phyloP scores from a whole-genome alignment of 2,329 filamentous ascomycete species.

The Beauveria rudraprayagi region DNA sequence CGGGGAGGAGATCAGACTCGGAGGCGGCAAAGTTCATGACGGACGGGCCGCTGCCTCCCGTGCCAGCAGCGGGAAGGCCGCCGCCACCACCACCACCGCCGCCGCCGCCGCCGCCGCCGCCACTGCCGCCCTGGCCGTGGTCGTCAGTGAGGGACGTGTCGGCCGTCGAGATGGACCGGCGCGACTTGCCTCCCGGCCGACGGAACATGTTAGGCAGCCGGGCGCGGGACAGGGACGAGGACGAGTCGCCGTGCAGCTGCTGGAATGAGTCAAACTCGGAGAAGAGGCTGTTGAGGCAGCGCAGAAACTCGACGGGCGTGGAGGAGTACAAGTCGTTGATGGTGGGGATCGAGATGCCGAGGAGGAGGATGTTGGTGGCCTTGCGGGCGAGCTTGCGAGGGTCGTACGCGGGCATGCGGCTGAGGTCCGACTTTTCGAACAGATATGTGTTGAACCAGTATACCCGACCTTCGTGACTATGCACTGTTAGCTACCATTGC shows the following conservation, averaged over 20 bases:
- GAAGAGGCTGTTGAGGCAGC: constrained; percentile 75
- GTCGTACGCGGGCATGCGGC: constrained; percentile 79
- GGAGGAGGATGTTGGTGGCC: constrained; percentile 86
- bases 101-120: constrained; percentile 12
- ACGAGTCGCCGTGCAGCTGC: constrained; percentile 70
- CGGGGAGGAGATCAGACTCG: constrained; percentile 61
- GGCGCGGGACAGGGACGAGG: constrained; percentile 65
- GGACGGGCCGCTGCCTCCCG: constrained; percentile 29
- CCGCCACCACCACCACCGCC: constrained; percentile 17
- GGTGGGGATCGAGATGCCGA: constrained; percentile 83
- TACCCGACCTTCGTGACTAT: constrained; percentile 81
- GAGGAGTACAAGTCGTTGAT: constrained; percentile 81
- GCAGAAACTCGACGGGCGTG: constrained; percentile 76
- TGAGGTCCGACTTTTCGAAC: constrained; percentile 74
- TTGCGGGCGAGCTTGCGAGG: constrained; percentile 76
- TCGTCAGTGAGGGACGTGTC: constrained; percentile 25
- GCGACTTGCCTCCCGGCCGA: constrained; percentile 50
- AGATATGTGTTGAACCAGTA: constrained; percentile 99
- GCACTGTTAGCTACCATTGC: background rate
- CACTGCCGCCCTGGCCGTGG: constrained; percentile 17
- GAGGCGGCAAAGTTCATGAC: constrained; percentile 52
- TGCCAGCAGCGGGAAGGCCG: constrained; percentile 20
- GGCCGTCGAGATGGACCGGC: constrained; percentile 43
- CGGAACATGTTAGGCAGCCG: constrained; percentile 81
- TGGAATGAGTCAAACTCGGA: constrained; percentile 93